Percentiles rank a stretch among this genome's conserved stretches.
These are phyloP conservation scores for Gamsiella multidivaricata DNA, from an alignment of 192 early-diverging fungal species.

Conservation along the genomic window DNA sequence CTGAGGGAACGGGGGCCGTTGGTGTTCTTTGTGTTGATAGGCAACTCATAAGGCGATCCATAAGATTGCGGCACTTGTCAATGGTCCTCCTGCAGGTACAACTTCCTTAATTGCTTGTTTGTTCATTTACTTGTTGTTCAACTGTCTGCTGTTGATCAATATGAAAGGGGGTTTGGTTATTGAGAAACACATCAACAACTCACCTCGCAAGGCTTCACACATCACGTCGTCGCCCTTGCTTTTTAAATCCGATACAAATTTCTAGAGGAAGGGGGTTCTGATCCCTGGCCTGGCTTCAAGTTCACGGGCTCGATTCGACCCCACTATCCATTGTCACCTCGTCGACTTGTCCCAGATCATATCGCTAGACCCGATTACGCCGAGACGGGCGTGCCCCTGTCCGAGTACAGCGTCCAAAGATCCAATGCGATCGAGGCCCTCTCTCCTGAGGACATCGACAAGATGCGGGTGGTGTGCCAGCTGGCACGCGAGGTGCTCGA, in stretches of 20 bases:
- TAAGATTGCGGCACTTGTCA: constrained; percentile 40
- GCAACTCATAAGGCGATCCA: constrained; percentile 47
- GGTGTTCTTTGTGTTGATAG: constrained; percentile 2
- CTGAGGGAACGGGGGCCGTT: neutral
- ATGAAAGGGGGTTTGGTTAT: neutral
- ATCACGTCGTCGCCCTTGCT: neutral
- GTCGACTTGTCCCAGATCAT: constrained; percentile 69
- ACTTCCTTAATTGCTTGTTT: neutral
- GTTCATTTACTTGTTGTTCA: no score
- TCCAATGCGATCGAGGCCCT: constrained; percentile 77
- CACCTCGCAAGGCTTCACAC: neutral
- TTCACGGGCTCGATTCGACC: constrained; percentile 79
- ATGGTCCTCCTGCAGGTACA: constrained; percentile 37
- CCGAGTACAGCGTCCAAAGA: constrained; percentile 79
- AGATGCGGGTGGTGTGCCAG: constrained; percentile 82
- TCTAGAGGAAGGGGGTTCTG: constrained; percentile 44
- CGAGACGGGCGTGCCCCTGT: constrained; percentile 73
- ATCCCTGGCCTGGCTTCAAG: constrained; percentile 49
- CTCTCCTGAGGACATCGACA: constrained; percentile 77
- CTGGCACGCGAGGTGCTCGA: constrained; percentile 93
- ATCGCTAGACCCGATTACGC: constrained; percentile 83
- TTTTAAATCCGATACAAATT: no score
- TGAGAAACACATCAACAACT: neutral
- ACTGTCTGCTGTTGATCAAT: no score
- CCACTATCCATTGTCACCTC: constrained; percentile 80